Evolutionary conservation across 2,329 filamentous ascomycete species (phyloP), one percentile per base, ranked within the genome.

Genomic region (Cladophialophora immunda): DNA sequence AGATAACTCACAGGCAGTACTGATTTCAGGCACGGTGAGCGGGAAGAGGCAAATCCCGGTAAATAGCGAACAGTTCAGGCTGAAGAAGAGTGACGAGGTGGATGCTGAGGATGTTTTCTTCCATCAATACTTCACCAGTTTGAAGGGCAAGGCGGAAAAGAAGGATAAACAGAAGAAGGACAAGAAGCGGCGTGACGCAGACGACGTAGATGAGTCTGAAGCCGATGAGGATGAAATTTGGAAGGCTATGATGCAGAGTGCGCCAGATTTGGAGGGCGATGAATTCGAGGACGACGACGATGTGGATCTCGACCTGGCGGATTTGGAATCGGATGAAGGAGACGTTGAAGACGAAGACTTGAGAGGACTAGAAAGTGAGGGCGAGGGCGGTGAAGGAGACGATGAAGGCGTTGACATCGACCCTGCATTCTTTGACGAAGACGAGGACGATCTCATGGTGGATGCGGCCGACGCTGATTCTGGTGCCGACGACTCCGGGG

Each of bases 71-170:
- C 84, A 88, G 2, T 99, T 99, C 84, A 97, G 93, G 92, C 90
- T 90, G 75, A 93, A 92, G 86, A 94, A 93, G 81, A 85, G 87
- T n/a, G 90, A 93, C 70, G 90, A 98, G 62, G 90, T 99, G 53
- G 89, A 91, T 2, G 92, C 89, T 0, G 94, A 99, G 71, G 95
- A 99, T 76, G 92, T 93, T 45, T 99, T 99, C 87, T 99, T 99
- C 87, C 95, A 99, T 79, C 90, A 93, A 72, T 99, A 99, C 86
- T 99, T 99, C 81, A 90, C 88, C 67, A 87, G 90, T 68, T 81
- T 92, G 63, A 88, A 89, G 69, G 84, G 85, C 3, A 65, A 66
- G 57, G 62, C 29, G 5, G 27, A 60, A 41, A 66, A 68, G 59
- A 86, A 86, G 80, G 85, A 87, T 77, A 80, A 82, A 7, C 76